phyloP scores from a whole-genome alignment of 305 asterid genomes.

The Coffea humblotiana region DNA sequence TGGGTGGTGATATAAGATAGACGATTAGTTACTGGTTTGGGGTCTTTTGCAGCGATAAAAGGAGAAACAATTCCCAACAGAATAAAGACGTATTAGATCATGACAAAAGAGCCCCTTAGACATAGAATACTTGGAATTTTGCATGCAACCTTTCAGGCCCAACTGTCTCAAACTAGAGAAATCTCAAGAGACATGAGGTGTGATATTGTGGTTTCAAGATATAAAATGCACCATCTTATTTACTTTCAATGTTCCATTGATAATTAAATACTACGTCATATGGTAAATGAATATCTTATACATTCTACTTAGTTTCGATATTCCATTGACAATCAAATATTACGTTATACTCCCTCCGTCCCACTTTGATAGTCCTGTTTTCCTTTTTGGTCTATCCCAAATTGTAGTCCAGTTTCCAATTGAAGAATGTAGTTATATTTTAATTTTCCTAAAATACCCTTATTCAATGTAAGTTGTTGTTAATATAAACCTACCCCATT shows the following conservation, averaged over 20 bases:
- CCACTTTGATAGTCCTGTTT: too few species aligned
- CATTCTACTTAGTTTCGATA: too few species aligned
- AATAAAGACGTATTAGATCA: neutral
- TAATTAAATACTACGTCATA: too few species aligned
- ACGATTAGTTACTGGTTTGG: constrained; percentile 8
- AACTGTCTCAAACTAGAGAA: neutral
- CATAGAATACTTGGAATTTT: neutral
- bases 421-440: too few species aligned
- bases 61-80: neutral
- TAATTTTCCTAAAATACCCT: too few species aligned
- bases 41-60: constrained; percentile 11
- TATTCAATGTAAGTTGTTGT: too few species aligned
- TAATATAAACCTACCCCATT: too few species aligned
- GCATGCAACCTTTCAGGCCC: neutral
- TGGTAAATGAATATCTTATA: too few species aligned
- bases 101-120: neutral
- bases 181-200: neutral
- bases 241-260: neutral
- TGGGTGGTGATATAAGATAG: constrained; percentile 1
- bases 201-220: neutral
- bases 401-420: too few species aligned
- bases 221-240: neutral
- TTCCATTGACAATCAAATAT: too few species aligned
- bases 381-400: too few species aligned
- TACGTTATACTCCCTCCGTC: too few species aligned